A percentile compares a stretch with the other conserved stretches of the same genome.
These are phyloP conservation scores for Hericium alpestre DNA, from an alignment of 768 basidiomycete genomes.

Conservation along the genomic window DNA sequence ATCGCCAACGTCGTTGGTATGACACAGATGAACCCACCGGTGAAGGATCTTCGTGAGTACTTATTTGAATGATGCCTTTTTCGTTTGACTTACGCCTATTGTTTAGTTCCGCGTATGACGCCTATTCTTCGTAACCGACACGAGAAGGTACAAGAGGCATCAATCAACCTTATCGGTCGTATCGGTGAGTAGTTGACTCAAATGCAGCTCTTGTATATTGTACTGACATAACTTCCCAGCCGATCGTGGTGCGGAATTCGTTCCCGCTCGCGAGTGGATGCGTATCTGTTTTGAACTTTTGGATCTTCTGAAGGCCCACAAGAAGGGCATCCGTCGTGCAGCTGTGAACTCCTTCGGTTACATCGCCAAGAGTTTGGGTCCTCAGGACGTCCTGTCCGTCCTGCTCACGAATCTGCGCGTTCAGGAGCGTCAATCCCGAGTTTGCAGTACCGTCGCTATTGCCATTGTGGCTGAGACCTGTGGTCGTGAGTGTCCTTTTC, in stretches of 20 bases:
- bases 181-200: constrained; percentile 41
- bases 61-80: neutral
- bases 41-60: constrained; percentile 91
- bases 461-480: constrained; percentile 93
- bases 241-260: constrained; percentile 97
- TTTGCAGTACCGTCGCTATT: constrained; percentile 97
- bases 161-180: constrained; percentile 98
- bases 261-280: constrained; percentile 99
- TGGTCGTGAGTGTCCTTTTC: constrained; percentile 37
- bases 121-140: constrained; percentile 99
- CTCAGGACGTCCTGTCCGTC: constrained; percentile 94
- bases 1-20: constrained; percentile 99
- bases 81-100: neutral
- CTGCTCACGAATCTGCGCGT: constrained; percentile 93
- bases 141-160: constrained; percentile 98
- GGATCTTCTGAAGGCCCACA: constrained; percentile 95
- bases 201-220: neutral
- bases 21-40: constrained; percentile 99
- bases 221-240: constrained; percentile 31
- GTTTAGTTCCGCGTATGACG: constrained; percentile 92
- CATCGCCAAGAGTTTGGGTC: constrained; percentile 98
- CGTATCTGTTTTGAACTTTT: constrained; percentile 97
- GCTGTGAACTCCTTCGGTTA: constrained; percentile 99
- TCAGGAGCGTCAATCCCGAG: constrained; percentile 97
- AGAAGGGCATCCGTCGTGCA: constrained; percentile 96